Evolutionary conservation across 306 rosid species (phyloP).

Genomic region (Vigna radiata): DNA sequence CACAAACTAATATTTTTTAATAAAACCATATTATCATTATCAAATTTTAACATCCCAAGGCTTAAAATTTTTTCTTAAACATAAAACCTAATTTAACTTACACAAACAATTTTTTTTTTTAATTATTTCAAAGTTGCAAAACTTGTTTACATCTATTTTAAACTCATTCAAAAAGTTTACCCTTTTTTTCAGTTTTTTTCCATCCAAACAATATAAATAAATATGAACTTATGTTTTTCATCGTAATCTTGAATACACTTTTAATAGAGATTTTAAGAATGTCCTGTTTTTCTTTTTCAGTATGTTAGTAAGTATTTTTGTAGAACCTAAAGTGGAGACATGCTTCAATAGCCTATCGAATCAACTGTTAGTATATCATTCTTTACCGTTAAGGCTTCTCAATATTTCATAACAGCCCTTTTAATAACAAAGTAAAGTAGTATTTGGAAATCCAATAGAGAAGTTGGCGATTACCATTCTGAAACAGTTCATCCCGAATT

Average conservation of each 20-base stretch:
- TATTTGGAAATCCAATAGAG: neutral
- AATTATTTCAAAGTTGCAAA: no score
- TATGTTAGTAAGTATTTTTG: neutral
- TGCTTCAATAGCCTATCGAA: neutral
- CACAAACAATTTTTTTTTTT: no score
- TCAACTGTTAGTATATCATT: neutral
- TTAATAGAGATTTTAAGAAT: neutral
- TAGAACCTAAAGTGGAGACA: neutral
- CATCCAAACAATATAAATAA: neutral
- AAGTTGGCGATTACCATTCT: neutral
- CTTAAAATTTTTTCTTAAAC: no score
- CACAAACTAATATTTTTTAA: no score
- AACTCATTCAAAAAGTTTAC: neutral
- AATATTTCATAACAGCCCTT: neutral
- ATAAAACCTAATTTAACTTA: no score
- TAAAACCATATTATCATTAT: no score
- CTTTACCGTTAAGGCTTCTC: neutral
- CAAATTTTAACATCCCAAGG: no score
- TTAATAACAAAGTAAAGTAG: neutral
- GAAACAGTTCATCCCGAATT: constrained; percentile 17
- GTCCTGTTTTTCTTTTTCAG: neutral
- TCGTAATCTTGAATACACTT: neutral
- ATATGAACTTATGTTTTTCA: neutral
- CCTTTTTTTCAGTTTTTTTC: no score
- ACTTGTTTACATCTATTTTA: neutral